Evolutionary conservation across 495 filamentous ascomycete species (phyloP).

Genomic region (Xylaria nigripes): DNA sequence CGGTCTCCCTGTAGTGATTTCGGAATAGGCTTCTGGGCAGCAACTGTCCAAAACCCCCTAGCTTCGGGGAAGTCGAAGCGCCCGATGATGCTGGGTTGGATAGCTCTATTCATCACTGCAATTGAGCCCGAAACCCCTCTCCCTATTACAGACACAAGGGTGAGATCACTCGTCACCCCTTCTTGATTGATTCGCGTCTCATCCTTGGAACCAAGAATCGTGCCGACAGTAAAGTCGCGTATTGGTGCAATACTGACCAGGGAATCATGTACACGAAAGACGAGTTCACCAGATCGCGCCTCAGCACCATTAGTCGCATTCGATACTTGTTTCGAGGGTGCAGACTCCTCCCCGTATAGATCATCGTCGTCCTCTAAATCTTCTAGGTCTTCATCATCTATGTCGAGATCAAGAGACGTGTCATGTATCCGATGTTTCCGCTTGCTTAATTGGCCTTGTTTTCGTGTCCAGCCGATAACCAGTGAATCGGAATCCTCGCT

Average conservation of each 20-base stretch:
- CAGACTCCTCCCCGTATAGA: slow-evolving; percentile 62
- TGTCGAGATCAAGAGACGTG: slow-evolving; percentile 28
- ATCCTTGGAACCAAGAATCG: slow-evolving; percentile 18
- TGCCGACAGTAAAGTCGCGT: slow-evolving; percentile 40
- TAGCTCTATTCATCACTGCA: slow-evolving; percentile 63
- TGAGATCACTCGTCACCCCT: slow-evolving; percentile 48
- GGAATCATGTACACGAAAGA: slow-evolving; percentile 67
- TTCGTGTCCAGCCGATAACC: slow-evolving; percentile 69
- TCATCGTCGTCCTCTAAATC: slow-evolving; percentile 50
- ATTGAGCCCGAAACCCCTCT: slow-evolving; percentile 60
- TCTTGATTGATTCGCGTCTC: slow-evolving; percentile 36
- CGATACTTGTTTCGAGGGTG: slow-evolving; percentile 14
- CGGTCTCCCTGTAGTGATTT: slow-evolving; percentile 45
- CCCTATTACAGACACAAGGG: slow-evolving; percentile 66
- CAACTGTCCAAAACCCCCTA: slow-evolving; percentile 56
- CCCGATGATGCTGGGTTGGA: slow-evolving; percentile 58
- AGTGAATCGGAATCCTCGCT: slow-evolving; percentile 77
- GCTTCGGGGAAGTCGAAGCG: slow-evolving; percentile 55
- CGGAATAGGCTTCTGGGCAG: slow-evolving; percentile 48
- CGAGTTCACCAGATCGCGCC: slow-evolving; percentile 51
- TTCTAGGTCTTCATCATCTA: slow-evolving; percentile 52
- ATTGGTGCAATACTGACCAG: slow-evolving; percentile 72
- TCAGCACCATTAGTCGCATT: slow-evolving; percentile 15
- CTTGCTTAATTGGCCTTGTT: slow-evolving; percentile 44
- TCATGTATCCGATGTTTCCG: slow-evolving; percentile 36